Percentiles rank a stretch among this genome's conserved stretches.
Evolutionary conservation across 163 green algal genomes (phyloP).

Genomic region (Coccomyxa subellipsoidea): DNA sequence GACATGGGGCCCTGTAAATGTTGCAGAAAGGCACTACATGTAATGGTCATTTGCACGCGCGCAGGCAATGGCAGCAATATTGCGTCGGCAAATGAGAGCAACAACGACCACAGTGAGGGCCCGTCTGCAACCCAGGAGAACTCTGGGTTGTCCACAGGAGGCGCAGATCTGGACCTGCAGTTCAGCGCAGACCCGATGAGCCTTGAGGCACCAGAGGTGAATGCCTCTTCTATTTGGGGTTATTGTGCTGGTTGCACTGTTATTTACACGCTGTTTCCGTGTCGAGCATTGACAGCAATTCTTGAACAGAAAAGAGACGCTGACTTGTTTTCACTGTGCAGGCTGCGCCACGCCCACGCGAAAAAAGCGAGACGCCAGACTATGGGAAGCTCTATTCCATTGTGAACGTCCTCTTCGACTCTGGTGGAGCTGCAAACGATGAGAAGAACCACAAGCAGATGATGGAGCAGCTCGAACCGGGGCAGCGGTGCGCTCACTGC

Average conservation of each 20-base stretch:
- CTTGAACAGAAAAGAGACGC: no score
- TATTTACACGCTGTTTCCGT: no score
- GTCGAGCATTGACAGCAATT: no score
- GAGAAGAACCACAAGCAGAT: background rate
- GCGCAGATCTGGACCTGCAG: background rate
- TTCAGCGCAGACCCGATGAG: background rate
- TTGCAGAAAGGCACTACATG: no score
- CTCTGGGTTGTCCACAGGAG: no score
- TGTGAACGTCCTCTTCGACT: constrained; percentile 10
- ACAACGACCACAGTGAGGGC: background rate
- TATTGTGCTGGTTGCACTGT: no score
- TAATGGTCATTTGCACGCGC: no score
- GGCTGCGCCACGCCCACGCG: background rate
- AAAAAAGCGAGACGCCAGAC: background rate
- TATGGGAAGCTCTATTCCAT: constrained; percentile 13
- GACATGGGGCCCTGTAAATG: no score
- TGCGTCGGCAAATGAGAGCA: background rate
- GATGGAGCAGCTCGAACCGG: constrained; percentile 12
- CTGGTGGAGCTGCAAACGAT: background rate
- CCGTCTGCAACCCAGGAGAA: background rate
- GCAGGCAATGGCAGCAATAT: constrained; percentile 4
- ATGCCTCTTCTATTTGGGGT: background rate
- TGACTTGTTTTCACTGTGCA: no score
- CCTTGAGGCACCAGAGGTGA: background rate
- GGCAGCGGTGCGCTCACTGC: constrained; percentile 6